Evolutionary conservation across 371 early-diverging fungal genomes (phyloP).

Genomic region (Actinomortierella ambigua): DNA sequence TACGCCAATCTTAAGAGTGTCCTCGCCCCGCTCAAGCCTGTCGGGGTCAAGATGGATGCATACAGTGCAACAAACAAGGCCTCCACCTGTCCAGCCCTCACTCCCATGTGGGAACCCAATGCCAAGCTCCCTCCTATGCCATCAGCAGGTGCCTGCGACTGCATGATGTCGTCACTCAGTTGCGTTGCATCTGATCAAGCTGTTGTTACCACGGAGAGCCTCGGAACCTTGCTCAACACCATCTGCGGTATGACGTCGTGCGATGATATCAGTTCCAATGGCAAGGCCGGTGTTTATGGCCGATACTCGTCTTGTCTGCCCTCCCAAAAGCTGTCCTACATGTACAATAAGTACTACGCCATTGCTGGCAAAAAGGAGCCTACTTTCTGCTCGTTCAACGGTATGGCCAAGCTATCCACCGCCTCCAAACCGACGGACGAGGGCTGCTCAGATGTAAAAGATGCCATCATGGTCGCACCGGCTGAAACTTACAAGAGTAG

Average conservation of each 20-base stretch:
- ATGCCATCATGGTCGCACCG: neutral
- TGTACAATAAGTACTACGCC: conserved; percentile 43
- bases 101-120: conserved; percentile 63
- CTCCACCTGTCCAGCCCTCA: conserved; percentile 59
- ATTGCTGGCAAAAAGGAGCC: conserved; percentile 32
- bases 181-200: conserved; percentile 62
- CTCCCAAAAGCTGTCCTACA: conserved; percentile 54
- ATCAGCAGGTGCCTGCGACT: conserved; percentile 66
- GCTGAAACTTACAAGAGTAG: too few relatives aligned
- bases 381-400: conserved; percentile 45
- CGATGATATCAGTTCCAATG: conserved; percentile 57
- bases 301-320: conserved; percentile 59
- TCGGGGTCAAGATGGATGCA: conserved; percentile 55
- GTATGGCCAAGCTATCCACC: conserved; percentile 36
- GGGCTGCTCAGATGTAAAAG: conserved; percentile 8
- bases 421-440: conserved; percentile 26
- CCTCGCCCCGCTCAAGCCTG: conserved; percentile 49
- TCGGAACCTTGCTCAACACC: conserved; percentile 50
- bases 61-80: conserved; percentile 43
- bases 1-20: conserved; percentile 53
- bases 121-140: conserved; percentile 72
- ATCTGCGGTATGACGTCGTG: conserved; percentile 61
- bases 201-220: conserved; percentile 20
- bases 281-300: conserved; percentile 60
- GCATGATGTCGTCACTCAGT: conserved; percentile 67